Evolutionary conservation across 331 rosid genomes (phyloP).

Genomic region (Malus hybrid): DNA sequence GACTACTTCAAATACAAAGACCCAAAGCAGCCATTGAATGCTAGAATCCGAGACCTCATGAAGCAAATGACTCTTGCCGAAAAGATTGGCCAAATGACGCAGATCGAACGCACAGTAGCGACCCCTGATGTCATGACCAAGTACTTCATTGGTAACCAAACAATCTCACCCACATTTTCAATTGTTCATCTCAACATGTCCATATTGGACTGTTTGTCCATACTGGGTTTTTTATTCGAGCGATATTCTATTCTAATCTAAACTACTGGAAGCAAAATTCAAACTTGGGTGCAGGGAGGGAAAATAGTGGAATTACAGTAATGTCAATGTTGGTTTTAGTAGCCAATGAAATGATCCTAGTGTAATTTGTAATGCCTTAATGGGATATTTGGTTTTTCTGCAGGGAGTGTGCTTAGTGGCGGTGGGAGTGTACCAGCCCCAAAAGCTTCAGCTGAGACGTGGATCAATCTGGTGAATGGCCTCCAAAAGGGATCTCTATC

Average conservation of each 20-base stretch:
- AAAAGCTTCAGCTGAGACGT: constrained; percentile 53
- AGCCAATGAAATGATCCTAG: background rate
- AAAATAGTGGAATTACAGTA: too few species aligned
- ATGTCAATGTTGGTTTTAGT: background rate
- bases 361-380: background rate
- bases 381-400: background rate
- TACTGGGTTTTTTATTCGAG: too few species aligned
- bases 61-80: constrained; percentile 51
- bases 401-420: constrained; percentile 79
- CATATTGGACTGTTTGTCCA: background rate
- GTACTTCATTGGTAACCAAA: constrained; percentile 45
- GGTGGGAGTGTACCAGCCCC: constrained; percentile 76
- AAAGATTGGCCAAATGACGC: constrained; percentile 75
- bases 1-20: constrained; percentile 48
- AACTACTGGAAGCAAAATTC: too few species aligned
- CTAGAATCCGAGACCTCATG: constrained; percentile 42
- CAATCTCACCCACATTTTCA: background rate
- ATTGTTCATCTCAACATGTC: background rate
- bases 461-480: constrained; percentile 63
- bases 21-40: constrained; percentile 43
- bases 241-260: too few species aligned
- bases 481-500: constrained; percentile 61
- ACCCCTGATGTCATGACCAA: constrained; percentile 42
- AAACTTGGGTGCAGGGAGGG: too few species aligned
- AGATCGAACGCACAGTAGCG: constrained; percentile 50